Conservation (phyloP, 192 early-diverging fungal genomes). For the Coemansia sp. region DNA sequence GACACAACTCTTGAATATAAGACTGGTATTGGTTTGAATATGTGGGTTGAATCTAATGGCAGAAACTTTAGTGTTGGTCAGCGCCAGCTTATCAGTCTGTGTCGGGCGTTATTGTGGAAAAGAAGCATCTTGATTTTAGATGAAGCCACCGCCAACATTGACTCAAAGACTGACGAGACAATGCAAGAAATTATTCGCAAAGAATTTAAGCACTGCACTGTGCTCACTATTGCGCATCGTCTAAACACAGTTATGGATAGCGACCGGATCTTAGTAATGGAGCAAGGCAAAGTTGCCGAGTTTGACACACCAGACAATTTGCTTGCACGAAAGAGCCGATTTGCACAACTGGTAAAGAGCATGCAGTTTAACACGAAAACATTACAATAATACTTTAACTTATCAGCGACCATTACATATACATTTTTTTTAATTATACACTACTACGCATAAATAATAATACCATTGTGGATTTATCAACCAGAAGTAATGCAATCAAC, state of each 20-base stretch:
- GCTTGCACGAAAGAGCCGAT: not conserved
- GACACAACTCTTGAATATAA: not conserved
- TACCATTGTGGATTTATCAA: not conserved
- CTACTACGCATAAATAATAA: not conserved
- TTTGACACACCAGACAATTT: slow-evolving; percentile 1
- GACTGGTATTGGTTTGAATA: not conserved
- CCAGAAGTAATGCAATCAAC: not conserved
- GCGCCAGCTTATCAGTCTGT: slow-evolving; percentile 57
- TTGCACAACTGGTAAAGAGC: slow-evolving; percentile 14
- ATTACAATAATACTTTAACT: not conserved
- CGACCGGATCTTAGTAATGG: slow-evolving; percentile 2
- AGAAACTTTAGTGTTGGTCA: slow-evolving; percentile 53
- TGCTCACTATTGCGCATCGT: slow-evolving; percentile 7
- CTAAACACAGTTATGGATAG: slow-evolving; percentile 3
- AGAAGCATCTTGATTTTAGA: slow-evolving; percentile 57
- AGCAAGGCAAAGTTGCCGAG: not conserved
- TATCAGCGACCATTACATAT: not conserved
- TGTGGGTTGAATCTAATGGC: slow-evolving; percentile 13
- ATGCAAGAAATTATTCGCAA: slow-evolving; percentile 43
- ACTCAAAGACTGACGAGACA: slow-evolving; percentile 59
- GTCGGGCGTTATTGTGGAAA: slow-evolving; percentile 50
- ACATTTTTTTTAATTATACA: slow-evolving; percentile 1
- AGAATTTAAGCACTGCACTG: not conserved
- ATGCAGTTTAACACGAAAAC: slow-evolving; percentile 1
- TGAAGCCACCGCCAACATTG: slow-evolving; percentile 58